These are phyloP conservation scores for Pharus latifolius DNA, from an alignment of 176 grass and related monocot species.

Conservation along the genomic window DNA sequence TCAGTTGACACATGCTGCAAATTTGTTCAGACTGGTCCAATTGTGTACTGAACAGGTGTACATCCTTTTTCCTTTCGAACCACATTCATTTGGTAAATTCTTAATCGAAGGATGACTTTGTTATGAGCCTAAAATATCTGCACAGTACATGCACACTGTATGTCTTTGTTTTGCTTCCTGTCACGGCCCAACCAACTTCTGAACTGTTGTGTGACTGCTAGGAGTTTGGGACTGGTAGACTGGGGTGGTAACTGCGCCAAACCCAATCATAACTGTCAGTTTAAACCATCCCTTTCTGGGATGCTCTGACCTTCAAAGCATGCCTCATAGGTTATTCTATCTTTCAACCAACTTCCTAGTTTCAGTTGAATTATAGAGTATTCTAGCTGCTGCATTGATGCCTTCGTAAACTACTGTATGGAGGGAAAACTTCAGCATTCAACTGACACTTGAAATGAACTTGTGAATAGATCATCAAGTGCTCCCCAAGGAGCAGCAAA, in stretches of 20 bases:
- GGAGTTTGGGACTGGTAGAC: background rate
- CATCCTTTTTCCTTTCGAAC: too few species aligned
- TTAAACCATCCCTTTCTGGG: background rate
- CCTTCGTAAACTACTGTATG: too few species aligned
- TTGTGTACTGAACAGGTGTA: too few species aligned
- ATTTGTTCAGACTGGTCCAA: too few species aligned
- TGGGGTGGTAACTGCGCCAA: constrained; percentile 13
- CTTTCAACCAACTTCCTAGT: too few species aligned
- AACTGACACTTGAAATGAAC: constrained; percentile 14
- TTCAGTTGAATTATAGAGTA: too few species aligned
- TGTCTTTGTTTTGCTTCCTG: background rate
- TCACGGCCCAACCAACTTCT: background rate
- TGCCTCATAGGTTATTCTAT: background rate
- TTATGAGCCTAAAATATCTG: background rate
- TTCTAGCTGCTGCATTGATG: too few species aligned
- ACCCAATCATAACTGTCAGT: background rate
- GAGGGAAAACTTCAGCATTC: background rate
- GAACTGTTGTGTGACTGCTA: background rate
- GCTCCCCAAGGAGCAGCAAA: constrained; percentile 31
- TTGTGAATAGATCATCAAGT: constrained; percentile 12
- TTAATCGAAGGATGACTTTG: too few species aligned
- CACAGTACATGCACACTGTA: background rate
- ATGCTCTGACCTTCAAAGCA: background rate
- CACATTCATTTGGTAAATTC: too few species aligned
- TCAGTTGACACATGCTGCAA: too few species aligned